phyloP scores from a whole-genome alignment of 306 rosid genomes.

The Cercis canadensis region DNA sequence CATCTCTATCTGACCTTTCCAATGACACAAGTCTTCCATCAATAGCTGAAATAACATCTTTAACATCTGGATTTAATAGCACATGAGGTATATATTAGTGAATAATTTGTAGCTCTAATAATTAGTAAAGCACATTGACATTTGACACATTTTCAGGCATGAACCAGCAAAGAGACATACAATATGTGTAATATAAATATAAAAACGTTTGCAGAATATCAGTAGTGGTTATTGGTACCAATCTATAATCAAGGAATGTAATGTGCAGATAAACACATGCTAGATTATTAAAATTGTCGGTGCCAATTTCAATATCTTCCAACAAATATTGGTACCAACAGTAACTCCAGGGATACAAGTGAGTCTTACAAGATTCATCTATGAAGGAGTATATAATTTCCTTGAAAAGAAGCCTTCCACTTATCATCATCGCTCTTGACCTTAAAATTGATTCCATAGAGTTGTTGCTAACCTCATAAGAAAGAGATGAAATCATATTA shows the following conservation, averaged over 20 bases:
- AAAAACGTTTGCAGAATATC: conserved; percentile 4
- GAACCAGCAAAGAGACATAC: conserved; percentile 23
- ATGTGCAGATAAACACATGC: conserved; percentile 17
- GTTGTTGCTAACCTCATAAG: conserved; percentile 51
- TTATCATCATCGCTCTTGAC: conserved; percentile 83
- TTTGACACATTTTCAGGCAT: conserved; percentile 21
- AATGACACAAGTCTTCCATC: conserved; percentile 63
- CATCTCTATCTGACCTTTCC: conserved; percentile 68
- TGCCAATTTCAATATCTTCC: conserved; percentile 13
- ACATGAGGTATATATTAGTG: conserved; percentile 21
- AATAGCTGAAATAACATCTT: conserved; percentile 66
- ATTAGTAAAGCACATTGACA: conserved; percentile 9
- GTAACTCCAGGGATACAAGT: conserved; percentile 16
- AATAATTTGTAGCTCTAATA: conserved; percentile 17
- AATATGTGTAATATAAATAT: conserved; percentile 8
- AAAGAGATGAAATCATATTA: conserved; percentile 20
- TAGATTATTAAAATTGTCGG: neutral
- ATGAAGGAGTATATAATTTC: conserved; percentile 54
- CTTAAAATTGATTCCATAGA: conserved; percentile 67
- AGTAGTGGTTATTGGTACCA: conserved; percentile 3
- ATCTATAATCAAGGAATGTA: conserved; percentile 12
- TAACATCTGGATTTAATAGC: conserved; percentile 59
- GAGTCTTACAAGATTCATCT: conserved; percentile 75
- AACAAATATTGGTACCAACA: conserved; percentile 12
- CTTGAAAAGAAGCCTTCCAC: conserved; percentile 81